Evolutionary conservation across 2,329 filamentous ascomycete species (phyloP).

Genomic region (Ascochyta fabae): DNA sequence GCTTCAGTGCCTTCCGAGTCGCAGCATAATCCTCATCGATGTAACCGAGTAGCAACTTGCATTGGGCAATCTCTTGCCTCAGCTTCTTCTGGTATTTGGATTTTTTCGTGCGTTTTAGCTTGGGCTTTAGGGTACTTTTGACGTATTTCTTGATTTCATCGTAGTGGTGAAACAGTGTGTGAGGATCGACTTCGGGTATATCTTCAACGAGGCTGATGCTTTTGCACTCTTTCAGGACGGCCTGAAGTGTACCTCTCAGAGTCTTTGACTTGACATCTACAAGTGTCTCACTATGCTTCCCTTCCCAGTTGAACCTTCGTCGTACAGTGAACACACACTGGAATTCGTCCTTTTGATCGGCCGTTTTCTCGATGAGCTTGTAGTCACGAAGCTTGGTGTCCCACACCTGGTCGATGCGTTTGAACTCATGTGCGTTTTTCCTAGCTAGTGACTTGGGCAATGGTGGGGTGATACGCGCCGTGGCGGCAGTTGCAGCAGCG

Average conservation of each 20-base stretch:
- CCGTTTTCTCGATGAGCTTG: conserved; percentile 70
- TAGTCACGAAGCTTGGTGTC: conserved; percentile 59
- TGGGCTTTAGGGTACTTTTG: conserved; percentile 68
- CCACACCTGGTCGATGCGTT: conserved; percentile 70
- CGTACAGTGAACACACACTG: conserved; percentile 81
- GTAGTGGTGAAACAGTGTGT: conserved; percentile 67
- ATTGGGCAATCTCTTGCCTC: conserved; percentile 65
- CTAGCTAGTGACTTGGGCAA: conserved; percentile 29
- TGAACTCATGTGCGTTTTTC: conserved; percentile 64
- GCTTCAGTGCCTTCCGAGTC: conserved; percentile 79
- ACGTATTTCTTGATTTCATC: conserved; percentile 72
- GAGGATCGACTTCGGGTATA: conserved; percentile 66
- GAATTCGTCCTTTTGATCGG: conserved; percentile 72
- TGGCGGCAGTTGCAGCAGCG: conserved; percentile 17
- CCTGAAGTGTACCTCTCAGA: conserved; percentile 72
- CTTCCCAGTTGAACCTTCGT: conserved; percentile 82
- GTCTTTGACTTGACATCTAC: conserved; percentile 87
- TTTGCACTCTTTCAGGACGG: conserved; percentile 77
- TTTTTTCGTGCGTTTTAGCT: conserved; percentile 63
- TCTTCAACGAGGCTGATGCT: conserved; percentile 82
- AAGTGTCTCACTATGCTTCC: conserved; percentile 75
- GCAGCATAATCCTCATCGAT: conserved; percentile 82
- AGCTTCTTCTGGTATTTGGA: conserved; percentile 67
- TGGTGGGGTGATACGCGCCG: conserved; percentile 18
- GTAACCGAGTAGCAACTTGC: conserved; percentile 77